Percentiles rank a stretch among this genome's conserved stretches.
These are phyloP conservation scores for Aspergillus arachidicola DNA, from an alignment of 2,329 filamentous ascomycete genomes.

Conservation along the genomic window DNA sequence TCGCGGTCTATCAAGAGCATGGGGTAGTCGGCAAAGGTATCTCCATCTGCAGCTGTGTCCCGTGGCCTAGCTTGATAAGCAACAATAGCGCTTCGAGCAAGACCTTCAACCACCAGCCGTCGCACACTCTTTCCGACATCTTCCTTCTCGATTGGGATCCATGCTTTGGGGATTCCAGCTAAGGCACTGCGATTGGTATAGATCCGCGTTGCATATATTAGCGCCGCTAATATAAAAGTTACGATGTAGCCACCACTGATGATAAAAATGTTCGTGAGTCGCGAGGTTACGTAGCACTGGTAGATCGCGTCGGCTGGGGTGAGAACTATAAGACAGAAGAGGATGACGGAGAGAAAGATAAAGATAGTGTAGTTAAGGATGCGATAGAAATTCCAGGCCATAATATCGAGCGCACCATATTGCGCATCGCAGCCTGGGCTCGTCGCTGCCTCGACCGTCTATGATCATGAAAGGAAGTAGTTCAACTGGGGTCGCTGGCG, in stretches of 20 bases:
- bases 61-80: slow-evolving; percentile 76
- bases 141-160: slow-evolving; percentile 82
- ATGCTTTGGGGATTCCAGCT: slow-evolving; percentile 80
- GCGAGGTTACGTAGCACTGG: slow-evolving; percentile 68
- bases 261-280: slow-evolving; percentile 81
- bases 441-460: not conserved
- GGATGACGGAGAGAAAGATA: slow-evolving; percentile 71
- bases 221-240: slow-evolving; percentile 68
- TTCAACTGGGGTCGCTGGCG: not conserved
- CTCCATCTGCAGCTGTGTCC: slow-evolving; percentile 50
- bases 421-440: slow-evolving; percentile 16
- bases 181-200: slow-evolving; percentile 83
- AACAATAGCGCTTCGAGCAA: slow-evolving; percentile 77
- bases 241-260: slow-evolving; percentile 75
- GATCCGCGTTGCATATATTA: slow-evolving; percentile 81
- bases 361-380: slow-evolving; percentile 83
- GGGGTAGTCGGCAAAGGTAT: slow-evolving; percentile 31
- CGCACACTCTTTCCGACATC: slow-evolving; percentile 77
- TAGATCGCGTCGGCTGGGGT: slow-evolving; percentile 80
- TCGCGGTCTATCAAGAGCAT: slow-evolving; percentile 38
- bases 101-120: slow-evolving; percentile 71
- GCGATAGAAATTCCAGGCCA: slow-evolving; percentile 61
- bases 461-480: not conserved
- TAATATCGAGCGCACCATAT: slow-evolving; percentile 29
- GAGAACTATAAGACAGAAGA: slow-evolving; percentile 73